Conservation (phyloP, 2,329 filamentous ascomycete species). For the Ophiostoma populinum region DNA sequence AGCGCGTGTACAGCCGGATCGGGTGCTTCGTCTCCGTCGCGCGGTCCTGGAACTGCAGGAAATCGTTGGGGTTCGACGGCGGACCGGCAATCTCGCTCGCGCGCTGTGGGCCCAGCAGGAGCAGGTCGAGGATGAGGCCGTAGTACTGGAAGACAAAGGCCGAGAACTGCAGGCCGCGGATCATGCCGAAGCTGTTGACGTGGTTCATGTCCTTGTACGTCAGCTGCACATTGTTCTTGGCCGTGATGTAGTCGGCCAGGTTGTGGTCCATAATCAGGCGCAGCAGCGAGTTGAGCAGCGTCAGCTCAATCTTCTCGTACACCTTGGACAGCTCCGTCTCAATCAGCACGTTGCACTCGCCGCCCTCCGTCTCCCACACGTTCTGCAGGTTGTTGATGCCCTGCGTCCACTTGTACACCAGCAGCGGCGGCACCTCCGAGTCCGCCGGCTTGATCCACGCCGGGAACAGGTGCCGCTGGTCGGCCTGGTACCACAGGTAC, state of each 20-base stretch:
- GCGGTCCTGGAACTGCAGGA: constrained; percentile 87
- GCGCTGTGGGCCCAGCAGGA: constrained; percentile 81
- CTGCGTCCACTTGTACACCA: constrained; percentile 98
- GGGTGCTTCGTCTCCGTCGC: constrained; percentile 87
- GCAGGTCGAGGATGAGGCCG: constrained; percentile 80
- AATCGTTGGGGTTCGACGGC: constrained; percentile 87
- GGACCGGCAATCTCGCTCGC: constrained; percentile 97
- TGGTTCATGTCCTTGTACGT: constrained; percentile 99
- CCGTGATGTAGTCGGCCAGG: constrained; percentile 94
- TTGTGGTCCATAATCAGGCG: constrained; percentile 99
- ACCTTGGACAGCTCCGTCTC: constrained; percentile 98
- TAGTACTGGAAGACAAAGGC: constrained; percentile 99
- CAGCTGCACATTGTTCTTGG: constrained; percentile 97
- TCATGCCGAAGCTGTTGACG: constrained; percentile 96
- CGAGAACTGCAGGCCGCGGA: constrained; percentile 92
- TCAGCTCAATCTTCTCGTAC: constrained; percentile 97
- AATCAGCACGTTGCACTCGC: constrained; percentile 96
- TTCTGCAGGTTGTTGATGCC: constrained; percentile 96
- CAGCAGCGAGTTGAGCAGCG: constrained; percentile 79
- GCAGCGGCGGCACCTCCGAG: constrained; percentile 83
- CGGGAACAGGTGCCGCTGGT: constrained; percentile 91
- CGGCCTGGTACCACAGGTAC: constrained; percentile 97
- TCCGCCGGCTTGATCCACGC: constrained; percentile 99
- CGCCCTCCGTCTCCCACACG: constrained; percentile 86
- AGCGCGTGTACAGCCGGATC: constrained; percentile 91